A percentile compares a stretch with the other conserved stretches of the same genome.
phyloP scores from a whole-genome alignment of 2,329 filamentous ascomycete species.

The Sporothrix pseudoabietina region DNA sequence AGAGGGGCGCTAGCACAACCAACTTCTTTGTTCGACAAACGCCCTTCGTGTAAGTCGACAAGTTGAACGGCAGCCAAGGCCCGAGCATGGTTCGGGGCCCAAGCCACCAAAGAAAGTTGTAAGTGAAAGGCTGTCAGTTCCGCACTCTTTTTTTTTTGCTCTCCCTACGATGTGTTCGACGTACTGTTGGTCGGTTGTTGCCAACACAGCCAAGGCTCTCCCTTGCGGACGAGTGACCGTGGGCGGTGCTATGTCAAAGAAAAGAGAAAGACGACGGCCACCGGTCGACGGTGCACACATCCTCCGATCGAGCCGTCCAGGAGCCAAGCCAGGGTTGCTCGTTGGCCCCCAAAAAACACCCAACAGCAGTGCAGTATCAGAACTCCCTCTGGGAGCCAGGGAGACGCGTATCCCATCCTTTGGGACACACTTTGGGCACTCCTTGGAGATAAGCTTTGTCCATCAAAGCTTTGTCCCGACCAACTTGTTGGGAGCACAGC shows the following conservation, averaged over 20 bases:
- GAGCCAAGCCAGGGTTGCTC: not conserved
- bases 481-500: not conserved
- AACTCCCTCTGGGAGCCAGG: not conserved
- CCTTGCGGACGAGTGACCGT: constrained; percentile 15
- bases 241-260: not conserved
- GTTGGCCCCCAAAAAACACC: not conserved
- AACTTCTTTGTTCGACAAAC: not conserved
- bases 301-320: not conserved
- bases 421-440: not conserved
- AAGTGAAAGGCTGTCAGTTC: not conserved
- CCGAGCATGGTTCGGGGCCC: not conserved
- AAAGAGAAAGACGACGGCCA: not conserved
- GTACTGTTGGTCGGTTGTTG: not conserved
- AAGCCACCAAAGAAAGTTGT: not conserved
- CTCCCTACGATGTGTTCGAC: no score
- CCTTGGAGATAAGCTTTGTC: not conserved
- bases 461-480: not conserved
- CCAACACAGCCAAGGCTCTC: not conserved
- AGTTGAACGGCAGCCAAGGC: not conserved
- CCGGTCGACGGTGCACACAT: not conserved
- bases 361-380: not conserved
- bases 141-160: not conserved
- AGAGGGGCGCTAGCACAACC: not conserved
- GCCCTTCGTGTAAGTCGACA: not conserved
- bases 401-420: not conserved